phyloP scores from a whole-genome alignment of 1,284 basidiomycete species.

The Austroboletus niveus region DNA sequence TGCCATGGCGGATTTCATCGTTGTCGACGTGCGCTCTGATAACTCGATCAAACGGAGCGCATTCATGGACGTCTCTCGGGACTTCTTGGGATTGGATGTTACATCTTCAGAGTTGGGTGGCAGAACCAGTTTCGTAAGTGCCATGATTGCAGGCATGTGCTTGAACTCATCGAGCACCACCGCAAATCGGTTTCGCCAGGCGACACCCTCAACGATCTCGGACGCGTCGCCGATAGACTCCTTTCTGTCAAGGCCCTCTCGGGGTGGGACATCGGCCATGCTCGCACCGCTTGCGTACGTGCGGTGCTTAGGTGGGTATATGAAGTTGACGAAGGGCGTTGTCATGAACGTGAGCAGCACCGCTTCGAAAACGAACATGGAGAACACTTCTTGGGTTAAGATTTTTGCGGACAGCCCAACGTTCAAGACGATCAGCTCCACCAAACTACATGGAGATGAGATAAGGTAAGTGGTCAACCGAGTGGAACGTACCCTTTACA shows the following conservation, averaged over 20 bases:
- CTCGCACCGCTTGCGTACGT: slow-evolving; percentile 36
- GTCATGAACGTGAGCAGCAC: slow-evolving; percentile 86
- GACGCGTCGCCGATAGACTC: slow-evolving; percentile 12
- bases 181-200: slow-evolving; percentile 50
- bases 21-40: slow-evolving; percentile 86
- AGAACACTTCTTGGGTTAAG: slow-evolving; percentile 71
- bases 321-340: slow-evolving; percentile 75
- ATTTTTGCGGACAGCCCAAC: slow-evolving; percentile 86
- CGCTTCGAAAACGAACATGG: slow-evolving; percentile 93
- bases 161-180: slow-evolving; percentile 92
- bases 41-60: slow-evolving; percentile 87
- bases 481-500: slow-evolving; percentile 77
- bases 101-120: slow-evolving; percentile 16
- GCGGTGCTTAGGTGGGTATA: slow-evolving; percentile 73
- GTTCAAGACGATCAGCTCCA: slow-evolving; percentile 94
- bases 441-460: slow-evolving; percentile 48
- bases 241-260: slow-evolving; percentile 3
- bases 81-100: slow-evolving; percentile 8
- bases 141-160: slow-evolving; percentile 78
- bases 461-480: not conserved
- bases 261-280: not conserved
- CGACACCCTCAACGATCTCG: slow-evolving; percentile 3
- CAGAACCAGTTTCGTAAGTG: slow-evolving; percentile 59
- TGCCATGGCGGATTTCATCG: slow-evolving; percentile 82
- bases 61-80: slow-evolving; percentile 42